A percentile compares a stretch with the other conserved stretches of the same genome.
Evolutionary conservation across 371 early-diverging fungal species (phyloP).

Genomic region (Zopfochytrium polystomum): DNA sequence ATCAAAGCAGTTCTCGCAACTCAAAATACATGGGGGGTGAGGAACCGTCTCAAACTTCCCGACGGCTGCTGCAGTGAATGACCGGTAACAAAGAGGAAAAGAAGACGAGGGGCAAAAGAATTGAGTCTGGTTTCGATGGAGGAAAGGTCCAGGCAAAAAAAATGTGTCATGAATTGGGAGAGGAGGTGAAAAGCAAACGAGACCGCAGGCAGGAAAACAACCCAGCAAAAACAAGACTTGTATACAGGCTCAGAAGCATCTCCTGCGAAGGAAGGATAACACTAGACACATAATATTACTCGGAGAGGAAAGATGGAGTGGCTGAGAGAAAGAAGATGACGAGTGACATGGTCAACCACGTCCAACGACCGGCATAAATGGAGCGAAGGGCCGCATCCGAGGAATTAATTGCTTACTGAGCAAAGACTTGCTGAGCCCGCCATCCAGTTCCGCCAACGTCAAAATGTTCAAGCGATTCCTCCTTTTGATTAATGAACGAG

Average conservation of each 20-base stretch:
- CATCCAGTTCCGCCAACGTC: constrained; percentile 39
- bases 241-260: not conserved
- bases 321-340: not conserved
- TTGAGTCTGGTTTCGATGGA: not conserved
- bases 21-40: not conserved
- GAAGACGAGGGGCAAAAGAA: not conserved
- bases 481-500: constrained; percentile 37
- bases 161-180: too few relatives aligned
- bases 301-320: not conserved
- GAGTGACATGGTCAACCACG: not conserved
- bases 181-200: not conserved
- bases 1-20: not conserved
- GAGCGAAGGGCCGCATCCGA: not conserved
- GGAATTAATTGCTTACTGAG: too few relatives aligned
- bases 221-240: not conserved
- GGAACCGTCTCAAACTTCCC: not conserved
- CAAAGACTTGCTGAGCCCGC: too few relatives aligned
- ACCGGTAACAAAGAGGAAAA: constrained; percentile 2
- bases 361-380: too few relatives aligned
- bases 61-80: not conserved
- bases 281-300: constrained; percentile 18
- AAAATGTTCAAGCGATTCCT: constrained; percentile 37
- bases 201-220: constrained; percentile 21
- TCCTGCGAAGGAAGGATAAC: constrained; percentile 9
- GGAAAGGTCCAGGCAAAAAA: not conserved